Evolutionary conservation across 441 rosid genomes (phyloP), one percentile per base, ranked within the genome.

Genomic region (Mallotus japonicus): DNA sequence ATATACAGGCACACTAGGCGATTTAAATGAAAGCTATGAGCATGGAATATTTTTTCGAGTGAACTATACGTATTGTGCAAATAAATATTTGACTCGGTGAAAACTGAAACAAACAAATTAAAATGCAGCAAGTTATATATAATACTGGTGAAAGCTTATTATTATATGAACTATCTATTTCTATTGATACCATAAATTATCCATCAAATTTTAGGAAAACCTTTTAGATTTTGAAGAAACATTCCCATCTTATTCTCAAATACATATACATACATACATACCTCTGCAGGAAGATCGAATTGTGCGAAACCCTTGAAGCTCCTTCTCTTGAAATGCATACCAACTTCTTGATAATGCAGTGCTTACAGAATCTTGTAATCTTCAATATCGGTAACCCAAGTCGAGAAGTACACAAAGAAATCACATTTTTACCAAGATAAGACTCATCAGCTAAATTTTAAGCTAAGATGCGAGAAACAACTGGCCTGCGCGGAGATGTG

Each of bases 191-290:
- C 32, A 28, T 28, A 28, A 28, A 28, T 28, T 2, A 28, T 28
- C 32, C 32, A 28, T 28, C 40, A 37, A 4, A 37, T 4, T 53
- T 54, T 16, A 7, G 14, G 58, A 9, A 59, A 24, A 59, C 3
- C 11, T 28, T 37, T 67, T 19, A 28, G 32, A 71, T 24, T 50
- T 28, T 59, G 59, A 71, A 8, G 17, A 24, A 58, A 14, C 12
- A n/a, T 14, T 6, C 10, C 1, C 44, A 6, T 54, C 40, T 56
- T 16, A 10, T 9, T 69, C 61, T 58, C 51, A 53, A 19, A 56
- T 56, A 42, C 28, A 12, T 49, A 28, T 32, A 32, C 13, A 72
- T 10, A 72, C 19, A 72, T 5, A 72, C 64, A 58, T 65, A 73
- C 71, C 65, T 65, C 58, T 47, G 4, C 37, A 46, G 49, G 71